A percentile compares a stretch with the other conserved stretches of the same genome.
These are phyloP conservation scores for Bipolaris gigantea DNA, from an alignment of 2,329 filamentous ascomycete genomes.

Conservation along the genomic window DNA sequence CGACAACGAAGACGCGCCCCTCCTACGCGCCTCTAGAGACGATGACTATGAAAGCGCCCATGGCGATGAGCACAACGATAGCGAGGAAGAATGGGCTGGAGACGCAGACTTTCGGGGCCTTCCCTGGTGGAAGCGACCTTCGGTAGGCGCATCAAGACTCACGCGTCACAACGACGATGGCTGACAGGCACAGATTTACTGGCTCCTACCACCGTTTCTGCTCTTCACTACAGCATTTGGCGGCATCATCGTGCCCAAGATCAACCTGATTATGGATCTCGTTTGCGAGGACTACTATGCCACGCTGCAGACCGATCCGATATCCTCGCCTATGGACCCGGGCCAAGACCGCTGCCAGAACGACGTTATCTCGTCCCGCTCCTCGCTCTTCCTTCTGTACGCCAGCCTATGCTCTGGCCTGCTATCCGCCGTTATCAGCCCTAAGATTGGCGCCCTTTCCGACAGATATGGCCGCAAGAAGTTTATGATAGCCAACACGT, in stretches of 20 bases:
- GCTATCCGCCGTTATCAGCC: constrained; percentile 78
- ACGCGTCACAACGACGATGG: neutral
- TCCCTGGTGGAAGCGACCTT: constrained; percentile 56
- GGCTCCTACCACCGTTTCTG: constrained; percentile 79
- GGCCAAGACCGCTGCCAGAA: constrained; percentile 70
- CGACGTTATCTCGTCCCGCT: constrained; percentile 74
- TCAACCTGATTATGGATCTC: constrained; percentile 82
- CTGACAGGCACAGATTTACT: constrained; percentile 63
- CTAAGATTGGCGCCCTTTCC: constrained; percentile 80
- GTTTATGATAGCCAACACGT: constrained; percentile 71
- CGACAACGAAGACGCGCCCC: constrained; percentile 33
- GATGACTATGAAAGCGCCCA: constrained; percentile 17
- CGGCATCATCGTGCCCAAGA: constrained; percentile 79
- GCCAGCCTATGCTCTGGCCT: constrained; percentile 74
- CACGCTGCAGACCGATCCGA: constrained; percentile 52
- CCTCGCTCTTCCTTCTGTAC: constrained; percentile 77
- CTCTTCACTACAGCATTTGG: constrained; percentile 86
- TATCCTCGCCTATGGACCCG: constrained; percentile 35
- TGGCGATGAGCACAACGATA: constrained; percentile 8
- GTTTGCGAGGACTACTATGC: constrained; percentile 83
- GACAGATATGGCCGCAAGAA: constrained; percentile 81
- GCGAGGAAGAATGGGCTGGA: constrained; percentile 36
- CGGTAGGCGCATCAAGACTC: constrained; percentile 44
- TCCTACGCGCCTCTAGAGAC: constrained; percentile 25
- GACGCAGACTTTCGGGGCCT: constrained; percentile 46